Base-by-base conservation (phyloP, 176 grass and related monocot genomes). In the bread wheat (Triticum aestivum) region DNA sequence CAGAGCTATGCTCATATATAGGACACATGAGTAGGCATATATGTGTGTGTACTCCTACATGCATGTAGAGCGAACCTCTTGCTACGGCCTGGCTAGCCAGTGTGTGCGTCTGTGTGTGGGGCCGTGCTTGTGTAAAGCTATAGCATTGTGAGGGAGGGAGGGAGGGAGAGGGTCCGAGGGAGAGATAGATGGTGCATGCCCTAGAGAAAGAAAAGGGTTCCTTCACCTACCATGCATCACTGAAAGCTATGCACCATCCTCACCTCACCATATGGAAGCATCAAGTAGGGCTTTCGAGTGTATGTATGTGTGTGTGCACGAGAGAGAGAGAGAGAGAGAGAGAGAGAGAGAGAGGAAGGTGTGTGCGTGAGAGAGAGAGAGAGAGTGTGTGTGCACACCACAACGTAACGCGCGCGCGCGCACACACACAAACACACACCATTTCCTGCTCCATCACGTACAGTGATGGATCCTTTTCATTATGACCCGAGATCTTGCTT, bases 201-300 rank as follows among this genome's bases (percentile, higher is more conserved):
- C 85, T 91, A 89, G 78, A 90, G 80, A 86, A 82, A 82, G 52
- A 32, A 32, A 47, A 47, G 26, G 32, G 18, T 52, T 90, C 35
- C 83, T 89, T 89, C 96, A 98, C 96, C 93, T 90, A 95, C 89
- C 88, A 82, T 91, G 82, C 77, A 88, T 93, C 89, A 85, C 83
- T 98, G 93, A 94, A 98, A 98, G 93, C 91, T 86, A 95, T 95
- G 93, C 79, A 73, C 83, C 75, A 92, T 88, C 78, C 85, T 86
- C 77, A 18, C 51, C 51, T 18, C 51, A 61, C 75, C 66, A 68
- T 75, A 88, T 79, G 86, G 72, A 86, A 49, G 83, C 66, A 89
- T 82, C 83, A 86, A 81, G 86, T 79, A 91, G 89, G 76, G 72
- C 80, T 88, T 73, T 92, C 68, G 82, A 89, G 82, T 82, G 83